phyloP scores from a whole-genome alignment of 768 basidiomycete genomes.

The Lepiota venenata region DNA sequence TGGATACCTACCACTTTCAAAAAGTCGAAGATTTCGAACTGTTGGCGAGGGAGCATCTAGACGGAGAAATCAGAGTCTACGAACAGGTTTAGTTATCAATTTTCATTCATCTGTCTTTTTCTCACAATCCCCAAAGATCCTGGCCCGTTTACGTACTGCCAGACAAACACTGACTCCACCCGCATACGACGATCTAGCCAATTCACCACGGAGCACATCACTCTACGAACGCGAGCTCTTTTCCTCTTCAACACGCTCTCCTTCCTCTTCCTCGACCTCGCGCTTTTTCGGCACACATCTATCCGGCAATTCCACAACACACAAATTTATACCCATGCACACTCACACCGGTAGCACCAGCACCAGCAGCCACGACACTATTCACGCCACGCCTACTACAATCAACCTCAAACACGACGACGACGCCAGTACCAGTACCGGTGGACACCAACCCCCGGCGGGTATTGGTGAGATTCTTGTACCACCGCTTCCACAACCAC shows the following conservation, averaged over 20 bases:
- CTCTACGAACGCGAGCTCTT: conserved; percentile 71
- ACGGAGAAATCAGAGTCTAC: conserved; percentile 74
- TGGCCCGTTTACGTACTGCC: conserved; percentile 56
- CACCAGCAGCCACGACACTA: background rate
- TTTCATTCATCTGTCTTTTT: background rate
- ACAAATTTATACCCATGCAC: background rate
- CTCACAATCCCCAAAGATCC: conserved; percentile 35
- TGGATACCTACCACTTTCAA: conserved; percentile 75
- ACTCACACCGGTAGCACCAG: background rate
- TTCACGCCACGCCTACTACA: background rate
- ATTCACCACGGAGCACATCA: conserved; percentile 57
- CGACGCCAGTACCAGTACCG: no score
- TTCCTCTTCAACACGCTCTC: background rate
- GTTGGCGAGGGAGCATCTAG: conserved; percentile 64
- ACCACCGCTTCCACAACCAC: conserved; percentile 57
- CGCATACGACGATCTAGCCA: conserved; percentile 43
- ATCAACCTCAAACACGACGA: background rate
- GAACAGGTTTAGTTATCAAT: conserved; percentile 47
- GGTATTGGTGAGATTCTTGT: conserved; percentile 1
- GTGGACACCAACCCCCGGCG: no score
- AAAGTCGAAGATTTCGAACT: conserved; percentile 66
- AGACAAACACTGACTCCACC: conserved; percentile 50
- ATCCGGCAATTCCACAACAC: background rate
- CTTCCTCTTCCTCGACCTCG: background rate
- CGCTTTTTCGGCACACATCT: background rate